Conservation (phyloP, 1,139 yeast genomes). For the Pichia sp. region DNA sequence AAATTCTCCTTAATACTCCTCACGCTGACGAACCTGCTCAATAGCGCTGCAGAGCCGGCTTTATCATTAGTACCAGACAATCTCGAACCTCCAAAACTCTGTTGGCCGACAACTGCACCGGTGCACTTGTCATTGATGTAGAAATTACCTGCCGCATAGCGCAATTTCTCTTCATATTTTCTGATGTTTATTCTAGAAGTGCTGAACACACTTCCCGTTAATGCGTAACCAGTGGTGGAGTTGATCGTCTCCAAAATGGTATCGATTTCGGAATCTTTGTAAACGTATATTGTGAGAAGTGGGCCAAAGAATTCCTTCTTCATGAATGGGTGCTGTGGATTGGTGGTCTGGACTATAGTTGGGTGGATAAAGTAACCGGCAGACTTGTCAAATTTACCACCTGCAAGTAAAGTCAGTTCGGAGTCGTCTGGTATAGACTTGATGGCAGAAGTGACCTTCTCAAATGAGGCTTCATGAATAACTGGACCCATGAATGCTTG, state of each 20-base stretch:
- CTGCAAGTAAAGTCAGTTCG: conserved; percentile 63
- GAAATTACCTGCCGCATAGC: conserved; percentile 95
- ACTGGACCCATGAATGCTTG: conserved; percentile 92
- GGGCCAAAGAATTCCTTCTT: conserved; percentile 90
- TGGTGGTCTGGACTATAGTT: conserved; percentile 68
- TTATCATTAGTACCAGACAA: conserved; percentile 97
- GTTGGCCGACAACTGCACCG: conserved; percentile 98
- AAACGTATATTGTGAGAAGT: conserved; percentile 71
- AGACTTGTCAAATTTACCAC: conserved; percentile 70
- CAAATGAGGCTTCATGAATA: conserved; percentile 79
- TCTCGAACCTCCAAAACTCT: conserved; percentile 98
- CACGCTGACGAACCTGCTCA: conserved; percentile 77
- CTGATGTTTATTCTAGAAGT: conserved; percentile 69
- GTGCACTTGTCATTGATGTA: conserved; percentile 95
- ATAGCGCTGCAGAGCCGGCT: conserved; percentile 85
- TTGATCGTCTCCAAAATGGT: conserved; percentile 60
- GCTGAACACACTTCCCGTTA: conserved; percentile 90
- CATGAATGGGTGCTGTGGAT: conserved; percentile 70
- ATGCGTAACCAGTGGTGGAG: conserved; percentile 64
- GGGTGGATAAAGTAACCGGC: conserved; percentile 83
- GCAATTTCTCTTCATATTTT: conserved; percentile 65
- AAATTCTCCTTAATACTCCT: conserved; percentile 91
- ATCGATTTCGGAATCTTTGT: conserved; percentile 62
- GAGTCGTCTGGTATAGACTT: conserved; percentile 68
- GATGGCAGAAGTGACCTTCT: conserved; percentile 66